A percentile compares a stretch with the other conserved stretches of the same genome.
phyloP scores from a whole-genome alignment of 805 yeast genomes.

The Wickerhamomyces ciferrii region DNA sequence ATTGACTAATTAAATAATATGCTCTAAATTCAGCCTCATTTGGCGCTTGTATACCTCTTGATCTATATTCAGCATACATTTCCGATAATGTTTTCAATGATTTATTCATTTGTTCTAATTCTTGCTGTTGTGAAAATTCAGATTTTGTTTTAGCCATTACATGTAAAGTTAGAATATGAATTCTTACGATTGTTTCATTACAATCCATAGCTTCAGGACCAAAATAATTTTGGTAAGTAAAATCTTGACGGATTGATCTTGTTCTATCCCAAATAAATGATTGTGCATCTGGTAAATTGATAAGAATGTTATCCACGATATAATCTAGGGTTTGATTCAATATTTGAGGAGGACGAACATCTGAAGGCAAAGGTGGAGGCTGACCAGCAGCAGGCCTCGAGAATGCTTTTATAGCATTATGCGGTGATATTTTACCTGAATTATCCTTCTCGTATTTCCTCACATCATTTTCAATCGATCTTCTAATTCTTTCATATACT shows the following conservation, averaged over 20 bases:
- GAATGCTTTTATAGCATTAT: conserved; percentile 80
- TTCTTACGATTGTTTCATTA: conserved; percentile 84
- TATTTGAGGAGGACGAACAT: conserved; percentile 88
- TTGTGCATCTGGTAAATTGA: conserved; percentile 75
- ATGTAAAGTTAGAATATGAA: conserved; percentile 79
- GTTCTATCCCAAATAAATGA: conserved; percentile 97
- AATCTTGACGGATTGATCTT: conserved; percentile 93
- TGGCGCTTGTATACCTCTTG: conserved; percentile 61
- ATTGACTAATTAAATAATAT: conserved; percentile 72
- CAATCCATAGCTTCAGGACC: conserved; percentile 95
- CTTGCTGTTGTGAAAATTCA: conserved; percentile 92
- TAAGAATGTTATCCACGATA: conserved; percentile 57
- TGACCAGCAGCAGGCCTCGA: conserved; percentile 98
- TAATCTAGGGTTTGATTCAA: conserved; percentile 64
- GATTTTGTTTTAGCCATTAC: conserved; percentile 69
- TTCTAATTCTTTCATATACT: conserved; percentile 79
- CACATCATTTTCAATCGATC: conserved; percentile 84
- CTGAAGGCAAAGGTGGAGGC: conserved; percentile 96
- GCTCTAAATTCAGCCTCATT: conserved; percentile 94
- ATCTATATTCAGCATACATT: conserved; percentile 75
- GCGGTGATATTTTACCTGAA: conserved; percentile 50
- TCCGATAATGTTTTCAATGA: conserved; percentile 85
- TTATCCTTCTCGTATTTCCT: conserved; percentile 67
- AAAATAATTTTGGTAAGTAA: conserved; percentile 88
- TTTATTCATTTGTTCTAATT: conserved; percentile 88